Percentiles rank a stretch among this genome's conserved stretches.
phyloP scores from a whole-genome alignment of 129 eudicot species.

The Silybum marianum region DNA sequence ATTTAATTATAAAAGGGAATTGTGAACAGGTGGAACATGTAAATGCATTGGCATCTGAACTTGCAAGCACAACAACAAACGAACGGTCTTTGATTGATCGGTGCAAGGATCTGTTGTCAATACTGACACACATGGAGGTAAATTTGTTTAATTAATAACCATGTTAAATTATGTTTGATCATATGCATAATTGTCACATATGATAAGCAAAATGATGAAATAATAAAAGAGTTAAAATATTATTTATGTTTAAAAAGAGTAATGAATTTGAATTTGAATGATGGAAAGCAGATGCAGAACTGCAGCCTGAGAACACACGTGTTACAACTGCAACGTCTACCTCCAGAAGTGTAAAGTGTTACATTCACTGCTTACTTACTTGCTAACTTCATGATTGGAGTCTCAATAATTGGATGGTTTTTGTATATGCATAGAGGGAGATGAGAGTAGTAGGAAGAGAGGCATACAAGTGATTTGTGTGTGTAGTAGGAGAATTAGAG shows the following conservation, averaged over 20 bases:
- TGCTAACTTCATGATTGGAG: constrained; percentile 29
- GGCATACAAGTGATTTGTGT: background rate
- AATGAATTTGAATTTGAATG: too few relatives aligned
- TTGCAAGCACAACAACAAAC: constrained; percentile 50
- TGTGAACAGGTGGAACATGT: constrained; percentile 64
- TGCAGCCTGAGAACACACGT: constrained; percentile 71
- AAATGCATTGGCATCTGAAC: constrained; percentile 63
- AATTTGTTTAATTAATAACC: too few relatives aligned
- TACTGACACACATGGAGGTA: constrained; percentile 75
- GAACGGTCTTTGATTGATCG: constrained; percentile 57
- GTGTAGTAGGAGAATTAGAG: background rate
- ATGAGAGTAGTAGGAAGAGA: background rate
- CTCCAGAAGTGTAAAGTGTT: constrained; percentile 32
- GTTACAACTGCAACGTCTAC: constrained; percentile 47
- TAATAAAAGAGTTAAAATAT: too few relatives aligned
- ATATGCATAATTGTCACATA: too few relatives aligned
- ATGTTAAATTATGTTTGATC: too few relatives aligned
- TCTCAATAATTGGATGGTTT: background rate
- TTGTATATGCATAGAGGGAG: background rate
- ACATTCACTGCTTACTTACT: constrained; percentile 36
- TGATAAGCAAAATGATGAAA: too few relatives aligned
- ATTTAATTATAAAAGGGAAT: background rate
- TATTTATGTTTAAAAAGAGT: too few relatives aligned
- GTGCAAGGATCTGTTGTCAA: constrained; percentile 68
- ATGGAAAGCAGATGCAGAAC: constrained; percentile 59